Percentiles rank a stretch among this genome's conserved stretches.
Conservation (phyloP, 176 grass and related monocot species). For the Paspalum notatum region DNA sequence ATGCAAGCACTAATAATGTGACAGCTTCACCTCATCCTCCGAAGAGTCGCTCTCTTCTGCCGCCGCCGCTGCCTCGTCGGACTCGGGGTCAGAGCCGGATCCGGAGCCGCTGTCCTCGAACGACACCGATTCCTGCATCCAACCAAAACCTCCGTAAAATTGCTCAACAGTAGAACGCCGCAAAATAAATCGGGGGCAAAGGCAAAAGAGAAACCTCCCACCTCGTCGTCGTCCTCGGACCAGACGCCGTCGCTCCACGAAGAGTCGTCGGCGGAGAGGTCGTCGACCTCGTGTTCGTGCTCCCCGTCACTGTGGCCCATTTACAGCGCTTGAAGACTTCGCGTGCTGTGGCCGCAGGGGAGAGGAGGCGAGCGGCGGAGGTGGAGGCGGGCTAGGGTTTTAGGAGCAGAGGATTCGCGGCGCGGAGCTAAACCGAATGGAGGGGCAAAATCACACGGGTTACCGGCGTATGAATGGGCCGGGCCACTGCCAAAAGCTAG, state of each 20-base stretch:
- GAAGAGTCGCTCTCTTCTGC: conserved; percentile 87
- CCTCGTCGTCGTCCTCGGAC: conserved; percentile 50
- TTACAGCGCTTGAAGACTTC: neutral
- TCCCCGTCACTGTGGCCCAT: conserved; percentile 48
- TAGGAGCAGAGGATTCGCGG: neutral
- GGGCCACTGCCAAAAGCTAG: too few relatives aligned
- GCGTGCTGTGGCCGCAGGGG: neutral
- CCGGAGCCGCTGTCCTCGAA: conserved; percentile 42
- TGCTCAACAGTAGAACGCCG: neutral
- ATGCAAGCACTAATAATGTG: neutral
- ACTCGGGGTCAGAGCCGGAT: conserved; percentile 10
- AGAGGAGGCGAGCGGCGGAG: neutral
- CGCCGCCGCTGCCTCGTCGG: conserved; percentile 10
- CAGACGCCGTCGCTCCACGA: conserved; percentile 52
- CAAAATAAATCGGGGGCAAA: neutral
- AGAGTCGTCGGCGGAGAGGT: conserved; percentile 46
- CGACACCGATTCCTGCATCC: conserved; percentile 41
- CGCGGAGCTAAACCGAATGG: neutral
- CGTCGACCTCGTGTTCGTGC: neutral
- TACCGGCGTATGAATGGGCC: neutral
- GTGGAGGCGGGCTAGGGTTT: neutral
- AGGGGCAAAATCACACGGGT: neutral
- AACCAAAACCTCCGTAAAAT: neutral
- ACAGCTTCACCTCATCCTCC: conserved; percentile 71
- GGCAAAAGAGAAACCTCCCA: neutral